phyloP scores from a whole-genome alignment of 257 asterid species.

The Datura wrightii region DNA sequence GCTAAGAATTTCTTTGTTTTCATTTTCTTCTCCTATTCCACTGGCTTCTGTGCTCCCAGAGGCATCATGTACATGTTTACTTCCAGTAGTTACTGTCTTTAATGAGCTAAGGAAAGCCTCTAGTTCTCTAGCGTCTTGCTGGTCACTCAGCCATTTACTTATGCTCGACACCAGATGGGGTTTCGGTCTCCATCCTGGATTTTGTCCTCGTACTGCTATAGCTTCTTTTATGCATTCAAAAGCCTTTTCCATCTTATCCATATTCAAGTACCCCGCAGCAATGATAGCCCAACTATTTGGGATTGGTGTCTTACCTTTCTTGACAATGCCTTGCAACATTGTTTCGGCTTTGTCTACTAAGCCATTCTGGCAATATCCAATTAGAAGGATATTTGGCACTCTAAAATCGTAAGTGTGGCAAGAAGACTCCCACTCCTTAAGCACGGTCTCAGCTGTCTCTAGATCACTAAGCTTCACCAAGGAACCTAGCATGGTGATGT shows the following conservation, averaged over 20 bases:
- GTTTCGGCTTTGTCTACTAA: conserved; percentile 52
- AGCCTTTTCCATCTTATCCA: conserved; percentile 50
- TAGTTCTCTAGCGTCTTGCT: conserved; percentile 47
- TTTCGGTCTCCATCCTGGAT: conserved; percentile 60
- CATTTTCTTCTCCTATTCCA: conserved; percentile 44
- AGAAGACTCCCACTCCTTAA: conserved; percentile 60
- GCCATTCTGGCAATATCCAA: conserved; percentile 65
- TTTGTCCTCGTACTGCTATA: conserved; percentile 47
- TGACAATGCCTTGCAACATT: conserved; percentile 45
- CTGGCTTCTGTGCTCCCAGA: conserved; percentile 44
- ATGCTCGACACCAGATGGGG: conserved; percentile 42
- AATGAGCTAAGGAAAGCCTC: conserved; percentile 53
- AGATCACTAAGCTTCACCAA: conserved; percentile 65
- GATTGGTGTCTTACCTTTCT: conserved; percentile 52
- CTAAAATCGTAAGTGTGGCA: conserved; percentile 52
- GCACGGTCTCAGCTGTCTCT: conserved; percentile 52
- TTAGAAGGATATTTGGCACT: conserved; percentile 60
- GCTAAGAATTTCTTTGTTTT: conserved; percentile 42
- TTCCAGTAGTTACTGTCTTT: conserved; percentile 42
- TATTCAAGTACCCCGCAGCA: conserved; percentile 52
- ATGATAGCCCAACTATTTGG: conserved; percentile 68
- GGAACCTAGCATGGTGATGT: conserved; percentile 58
- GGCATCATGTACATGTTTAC: conserved; percentile 42
- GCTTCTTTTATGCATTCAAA: conserved; percentile 64
- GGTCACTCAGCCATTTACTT: conserved; percentile 56